Base-by-base conservation (phyloP, 192 early-diverging fungal genomes). In the Podila clonocystis region DNA sequence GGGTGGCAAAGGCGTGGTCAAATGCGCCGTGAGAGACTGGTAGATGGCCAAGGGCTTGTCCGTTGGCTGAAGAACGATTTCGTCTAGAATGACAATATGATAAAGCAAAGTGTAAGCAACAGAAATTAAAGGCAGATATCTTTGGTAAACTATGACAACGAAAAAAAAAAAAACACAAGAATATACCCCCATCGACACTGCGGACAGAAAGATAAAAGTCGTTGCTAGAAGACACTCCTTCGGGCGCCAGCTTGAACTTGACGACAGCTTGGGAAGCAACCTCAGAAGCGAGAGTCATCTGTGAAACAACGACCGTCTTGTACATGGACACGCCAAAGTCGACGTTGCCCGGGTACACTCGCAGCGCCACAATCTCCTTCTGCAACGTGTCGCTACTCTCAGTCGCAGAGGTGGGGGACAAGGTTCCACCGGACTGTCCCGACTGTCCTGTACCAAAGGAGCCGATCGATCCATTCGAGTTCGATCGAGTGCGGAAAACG, bases 321-420 rank as follows among this genome's bases (percentile, higher is more conserved):
- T 82, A 90, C 62, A 75, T 80, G 5, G 84, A 83, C 20, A 84
- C 84, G 13, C 83, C 84, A 62, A 89, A 78, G 67, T 89, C 86
- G 52, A 89, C 85, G 57, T 90, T 88, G 30, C 89, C 89, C 6
- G 87, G 73, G 72, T 84, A 89, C n/a, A 90, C 85, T 4, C 86
- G 83, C 22, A 90, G 58, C 2, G 88, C 83, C 45, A 82, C 84
- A 59, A 82, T 73, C 33, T 85, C 82, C 9, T 80, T 70, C 34
- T 84, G 73, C 26, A 65, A 29, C 34, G 68, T 29, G 19, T 74
- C 70, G 29, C 60, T 45, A 36, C 58, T 80, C 20, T 72, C 70
- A 28, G 30, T 66, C 38, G 58, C 62, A 29, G 50, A 74, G 29
- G 38, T 58, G 9, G 70, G 76, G 9, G 82, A 72, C 74, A 58